Base-by-base conservation (phyloP, 2,329 filamentous ascomycete genomes). In the Ophiostoma piceae region DNA sequence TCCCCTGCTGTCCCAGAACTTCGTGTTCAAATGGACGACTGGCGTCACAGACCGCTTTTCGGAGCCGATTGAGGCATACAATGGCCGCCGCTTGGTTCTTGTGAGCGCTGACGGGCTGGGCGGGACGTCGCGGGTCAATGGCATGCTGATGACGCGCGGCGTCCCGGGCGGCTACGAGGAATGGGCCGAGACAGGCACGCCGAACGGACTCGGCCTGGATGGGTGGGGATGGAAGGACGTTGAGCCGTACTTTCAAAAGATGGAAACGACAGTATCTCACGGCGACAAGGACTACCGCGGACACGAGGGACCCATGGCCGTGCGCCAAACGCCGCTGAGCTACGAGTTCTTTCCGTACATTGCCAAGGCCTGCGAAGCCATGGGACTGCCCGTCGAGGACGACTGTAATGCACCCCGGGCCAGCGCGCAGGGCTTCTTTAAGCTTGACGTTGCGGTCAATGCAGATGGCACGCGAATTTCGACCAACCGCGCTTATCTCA, bases 151-250 rank as follows among this genome's bases (percentile, higher is more conserved):
- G 69, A 79, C 78, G 0, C 74, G 77, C 2, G 77, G 78, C 8
- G 32, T 70, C 1, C 78, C 75, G 1, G 77, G 70, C 1, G 74
- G 73, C 4, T 79, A 78, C 64, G 74, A 75, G 43, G 69, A 68
- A 6, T 80, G 78, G 78, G 74, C 76, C 0, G 72, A 75, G 62
- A 65, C 35, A 12, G 62, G 35, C 32, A 65, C 62, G 19, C 8
- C 35, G 6, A 19, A 5, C 12, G 26, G 39, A 5, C 71, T 75
- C 35, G 77, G 76, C 1, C 73, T 78, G n/a, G 65, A 73, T 5
- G 74, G 77, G n/a, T 80, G 79, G 79, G 71, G 72, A 19, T 80
- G 76, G 73, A 74, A 76, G 1, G 72, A 74, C 35, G 75, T 79
- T 7, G 77, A 77, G 71, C 78, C 78, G 8, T 77, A 76, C 66